Evolutionary conservation across 2,329 filamentous ascomycete species (phyloP), one percentile per base, ranked within the genome.

Genomic region (Truncatella angustata): DNA sequence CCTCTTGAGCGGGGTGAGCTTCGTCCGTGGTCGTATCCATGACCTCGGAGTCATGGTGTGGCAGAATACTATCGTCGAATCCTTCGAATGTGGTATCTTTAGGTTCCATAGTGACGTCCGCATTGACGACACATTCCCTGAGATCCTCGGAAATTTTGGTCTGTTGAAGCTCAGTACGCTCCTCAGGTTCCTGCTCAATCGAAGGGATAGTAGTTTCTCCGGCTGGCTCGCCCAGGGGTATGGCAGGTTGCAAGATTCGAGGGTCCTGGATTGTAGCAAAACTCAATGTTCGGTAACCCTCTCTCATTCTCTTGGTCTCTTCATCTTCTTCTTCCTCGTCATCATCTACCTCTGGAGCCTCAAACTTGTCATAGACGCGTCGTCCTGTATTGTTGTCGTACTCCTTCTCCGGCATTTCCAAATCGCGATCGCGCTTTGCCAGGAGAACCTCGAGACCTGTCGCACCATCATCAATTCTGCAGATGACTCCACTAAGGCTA

Each of bases 291-390:
- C 85, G 78, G 45, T 79, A 73, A 1, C 87, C 87, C 54, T 86
- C 18, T 6, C 42, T 50, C 36, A 21, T 30, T 32, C 47, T 35
- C 30, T 36, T 51, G 4, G 47, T 78, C 51, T 87, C 80, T 47
- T 75, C 71, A 3, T 68, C 70, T 12, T 78, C 76, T 2, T 70
- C 72, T 0, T 76, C 75, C 1, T 80, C 80, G 0, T 85, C 83
- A 10, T 83, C 81, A 5, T 84, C 79, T 6, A 82, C 73, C 10
- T 81, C 81, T 0, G 87, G 86, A 59, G 85, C 84, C 61, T 95
- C 90, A 58, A 95, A 94, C 53, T 85, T 88, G 56, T 80, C 84
- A 60, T 93, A 96, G 9, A 90, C 70, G 9, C 90, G 80, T 55
- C 87, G 76, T 0, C 90, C 91, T 0, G 87, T 86, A 35, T 79